phyloP scores from a whole-genome alignment of 2,329 filamentous ascomycete species.

The Aspergillus ochraceoroseus region DNA sequence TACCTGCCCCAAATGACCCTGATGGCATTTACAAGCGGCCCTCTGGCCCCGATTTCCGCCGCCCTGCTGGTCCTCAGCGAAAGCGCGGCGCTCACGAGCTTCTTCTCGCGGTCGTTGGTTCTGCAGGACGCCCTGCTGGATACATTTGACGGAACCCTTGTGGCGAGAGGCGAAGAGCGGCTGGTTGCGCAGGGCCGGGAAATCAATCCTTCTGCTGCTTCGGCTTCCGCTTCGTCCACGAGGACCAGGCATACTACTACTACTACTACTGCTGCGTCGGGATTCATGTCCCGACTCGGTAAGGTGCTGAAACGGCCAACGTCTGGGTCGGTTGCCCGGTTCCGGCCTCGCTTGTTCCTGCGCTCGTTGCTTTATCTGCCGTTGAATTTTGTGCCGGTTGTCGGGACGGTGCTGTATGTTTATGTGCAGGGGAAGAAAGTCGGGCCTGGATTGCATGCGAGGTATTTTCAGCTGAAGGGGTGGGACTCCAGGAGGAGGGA shows the following conservation, averaged over 20 bases:
- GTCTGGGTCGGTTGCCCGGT: slow-evolving; percentile 32
- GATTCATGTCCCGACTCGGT: slow-evolving; percentile 50
- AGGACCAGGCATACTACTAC: too few species aligned
- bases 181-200: slow-evolving; percentile 64
- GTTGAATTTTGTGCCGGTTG: slow-evolving; percentile 85
- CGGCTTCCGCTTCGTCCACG: too few species aligned
- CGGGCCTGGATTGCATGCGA: slow-evolving; percentile 51
- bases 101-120: slow-evolving; percentile 65
- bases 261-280: too few species aligned
- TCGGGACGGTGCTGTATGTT: slow-evolving; percentile 78
- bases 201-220: slow-evolving; percentile 13
- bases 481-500: slow-evolving; percentile 64
- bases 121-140: slow-evolving; percentile 79
- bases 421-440: slow-evolving; percentile 62
- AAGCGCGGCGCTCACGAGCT: slow-evolving; percentile 48
- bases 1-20: slow-evolving; percentile 81
- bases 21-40: slow-evolving; percentile 78
- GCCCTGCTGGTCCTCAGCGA: slow-evolving; percentile 57
- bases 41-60: slow-evolving; percentile 58
- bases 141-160: slow-evolving; percentile 73
- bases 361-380: slow-evolving; percentile 81
- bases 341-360: slow-evolving; percentile 47
- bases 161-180: slow-evolving; percentile 51
- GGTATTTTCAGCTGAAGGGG: slow-evolving; percentile 89
- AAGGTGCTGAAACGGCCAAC: slow-evolving; percentile 54